phyloP scores from a whole-genome alignment of 2,329 filamentous ascomycete genomes.

The Zymoseptoria brevis region DNA sequence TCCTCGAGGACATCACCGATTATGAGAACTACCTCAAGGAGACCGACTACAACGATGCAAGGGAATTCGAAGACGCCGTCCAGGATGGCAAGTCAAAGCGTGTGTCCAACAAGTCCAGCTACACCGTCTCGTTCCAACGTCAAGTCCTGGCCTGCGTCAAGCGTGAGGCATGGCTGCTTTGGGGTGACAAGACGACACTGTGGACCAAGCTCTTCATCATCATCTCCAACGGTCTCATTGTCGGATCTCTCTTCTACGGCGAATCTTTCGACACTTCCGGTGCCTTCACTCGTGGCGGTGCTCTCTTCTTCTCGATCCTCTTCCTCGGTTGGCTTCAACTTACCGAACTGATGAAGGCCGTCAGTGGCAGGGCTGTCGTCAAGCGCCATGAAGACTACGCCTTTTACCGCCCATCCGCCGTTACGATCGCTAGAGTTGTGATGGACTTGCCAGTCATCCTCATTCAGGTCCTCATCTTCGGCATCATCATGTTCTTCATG shows the following conservation, averaged over 20 bases:
- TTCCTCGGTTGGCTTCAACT: slow-evolving; percentile 66
- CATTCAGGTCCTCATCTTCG: slow-evolving; percentile 52
- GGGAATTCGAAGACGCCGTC: slow-evolving; percentile 55
- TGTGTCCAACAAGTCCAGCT: slow-evolving; percentile 60
- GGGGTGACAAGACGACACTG: slow-evolving; percentile 65
- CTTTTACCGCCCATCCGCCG: slow-evolving; percentile 62
- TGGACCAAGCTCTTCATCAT: slow-evolving; percentile 76
- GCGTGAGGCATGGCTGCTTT: slow-evolving; percentile 71
- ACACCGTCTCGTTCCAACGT: slow-evolving; percentile 65
- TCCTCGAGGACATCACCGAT: slow-evolving; percentile 53
- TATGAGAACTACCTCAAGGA: slow-evolving; percentile 53
- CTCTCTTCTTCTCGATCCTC: slow-evolving; percentile 58
- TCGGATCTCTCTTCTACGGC: slow-evolving; percentile 71
- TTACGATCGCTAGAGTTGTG: slow-evolving; percentile 53
- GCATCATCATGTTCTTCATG: slow-evolving; percentile 60
- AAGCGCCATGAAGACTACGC: slow-evolving; percentile 60
- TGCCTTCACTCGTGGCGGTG: slow-evolving; percentile 56
- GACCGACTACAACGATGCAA: slow-evolving; percentile 53
- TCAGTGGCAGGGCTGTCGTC: slow-evolving; percentile 62
- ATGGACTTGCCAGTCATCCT: slow-evolving; percentile 56
- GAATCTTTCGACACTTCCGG: slow-evolving; percentile 52
- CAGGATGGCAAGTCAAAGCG: slow-evolving; percentile 58
- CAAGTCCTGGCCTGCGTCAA: slow-evolving; percentile 63
- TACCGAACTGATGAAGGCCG: slow-evolving; percentile 69
- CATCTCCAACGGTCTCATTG: slow-evolving; percentile 63